phyloP scores from a whole-genome alignment of 176 grass and related monocot species.

The Microstegium vimineum region DNA sequence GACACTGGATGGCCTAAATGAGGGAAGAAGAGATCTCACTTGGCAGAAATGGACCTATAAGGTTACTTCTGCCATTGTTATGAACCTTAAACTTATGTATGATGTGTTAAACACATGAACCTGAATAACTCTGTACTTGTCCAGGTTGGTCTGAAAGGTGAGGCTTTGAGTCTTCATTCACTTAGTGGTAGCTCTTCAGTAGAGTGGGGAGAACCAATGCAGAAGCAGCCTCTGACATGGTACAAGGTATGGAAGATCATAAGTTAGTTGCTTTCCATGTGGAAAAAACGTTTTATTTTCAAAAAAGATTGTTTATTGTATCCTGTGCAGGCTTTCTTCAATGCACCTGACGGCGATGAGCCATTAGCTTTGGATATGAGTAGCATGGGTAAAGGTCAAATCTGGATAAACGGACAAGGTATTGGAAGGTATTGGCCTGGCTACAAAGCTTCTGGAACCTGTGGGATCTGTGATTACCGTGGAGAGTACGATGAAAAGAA shows the following conservation, averaged over 20 bases:
- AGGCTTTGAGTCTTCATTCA: slow-evolving; percentile 76
- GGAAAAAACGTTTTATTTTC: background rate
- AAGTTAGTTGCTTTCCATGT: background rate
- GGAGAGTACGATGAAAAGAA: slow-evolving; percentile 78
- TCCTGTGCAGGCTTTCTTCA: slow-evolving; percentile 76
- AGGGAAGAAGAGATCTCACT: slow-evolving; percentile 89
- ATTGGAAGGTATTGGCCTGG: slow-evolving; percentile 91
- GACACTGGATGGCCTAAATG: slow-evolving; percentile 73
- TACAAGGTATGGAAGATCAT: slow-evolving; percentile 61
- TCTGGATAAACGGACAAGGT: slow-evolving; percentile 94
- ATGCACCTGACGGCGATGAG: slow-evolving; percentile 78
- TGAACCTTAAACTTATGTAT: slow-evolving; percentile 1
- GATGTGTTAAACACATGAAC: background rate
- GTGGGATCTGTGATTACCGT: slow-evolving; percentile 70
- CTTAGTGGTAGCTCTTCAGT: slow-evolving; percentile 83
- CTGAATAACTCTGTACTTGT: slow-evolving; percentile 23
- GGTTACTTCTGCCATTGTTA: slow-evolving; percentile 34
- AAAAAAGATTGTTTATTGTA: background rate
- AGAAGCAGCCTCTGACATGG: slow-evolving; percentile 88
- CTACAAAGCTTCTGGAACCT: slow-evolving; percentile 71
- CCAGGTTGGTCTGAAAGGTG: slow-evolving; percentile 92
- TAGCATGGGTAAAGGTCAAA: slow-evolving; percentile 96
- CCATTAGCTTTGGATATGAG: slow-evolving; percentile 96
- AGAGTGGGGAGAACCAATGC: slow-evolving; percentile 79
- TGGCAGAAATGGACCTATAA: slow-evolving; percentile 99